Evolutionary conservation across 805 yeast species (phyloP), one percentile per base, ranked within the genome.

Genomic region (Komagataella phaffii): DNA sequence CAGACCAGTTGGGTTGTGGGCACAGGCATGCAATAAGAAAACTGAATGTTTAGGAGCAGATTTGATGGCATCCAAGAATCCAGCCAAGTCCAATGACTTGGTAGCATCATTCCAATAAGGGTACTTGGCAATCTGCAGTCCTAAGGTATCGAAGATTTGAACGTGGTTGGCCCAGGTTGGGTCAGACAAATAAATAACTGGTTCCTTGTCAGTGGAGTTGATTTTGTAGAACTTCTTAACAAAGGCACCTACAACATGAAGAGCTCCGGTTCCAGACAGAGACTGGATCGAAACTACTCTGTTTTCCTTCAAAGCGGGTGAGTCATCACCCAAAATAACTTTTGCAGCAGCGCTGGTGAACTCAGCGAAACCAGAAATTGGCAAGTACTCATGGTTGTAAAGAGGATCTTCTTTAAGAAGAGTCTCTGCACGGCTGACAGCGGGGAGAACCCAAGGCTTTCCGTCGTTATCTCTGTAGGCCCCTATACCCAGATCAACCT

Each of bases 161-260:
- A 76, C 74, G 71, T 91, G 99, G 73, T 93, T 93, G 51, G 93
- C 96, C 99, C 99, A 91, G n/a, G 98, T 89, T 57, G 99, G 99
- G 53, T 76, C 71, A 12, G 96, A 85, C 50, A 90, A 63, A 66
- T 88, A 88, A 49, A 90, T 73, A 23, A 73, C 68, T 53, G 64
- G 72, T 50, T 64, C 70, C 58, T 64, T 69, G 21, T 53, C 59
- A 21, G 56, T 43, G 24, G 53, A 30, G 18, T 59, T 58, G 44
- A 61, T 60, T 44, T 63, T 65, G 58, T 72, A 77, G 60, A 79
- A 80, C 45, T 75, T 70, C 61, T 75, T 69, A 57, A 85, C 68
- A 60, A 85, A 83, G 53, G 69, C 68, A n/a, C 88, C 96, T 30
- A 90, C 93, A 59, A 90, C 70, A 61, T 90, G 97, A 61, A 90